These are phyloP conservation scores for Aspergillus fumigatus DNA, from an alignment of 2,329 filamentous ascomycete genomes.

Conservation along the genomic window DNA sequence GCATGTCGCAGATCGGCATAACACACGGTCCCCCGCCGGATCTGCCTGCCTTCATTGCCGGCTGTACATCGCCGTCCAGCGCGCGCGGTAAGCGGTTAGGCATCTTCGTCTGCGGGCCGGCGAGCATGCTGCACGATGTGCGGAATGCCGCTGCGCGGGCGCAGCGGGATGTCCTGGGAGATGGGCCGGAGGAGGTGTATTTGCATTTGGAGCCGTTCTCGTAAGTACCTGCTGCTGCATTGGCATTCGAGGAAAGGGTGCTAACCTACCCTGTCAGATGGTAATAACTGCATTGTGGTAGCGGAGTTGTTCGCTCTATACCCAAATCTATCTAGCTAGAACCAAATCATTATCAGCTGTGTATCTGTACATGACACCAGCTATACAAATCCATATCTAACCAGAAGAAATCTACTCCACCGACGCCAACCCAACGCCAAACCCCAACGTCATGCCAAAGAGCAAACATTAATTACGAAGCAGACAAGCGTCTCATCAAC, in stretches of 20 bases:
- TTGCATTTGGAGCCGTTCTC: constrained; percentile 48
- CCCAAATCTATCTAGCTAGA: not conserved
- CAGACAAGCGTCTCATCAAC: constrained; percentile 61
- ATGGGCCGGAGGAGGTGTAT: constrained; percentile 35
- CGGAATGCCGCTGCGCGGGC: constrained; percentile 44
- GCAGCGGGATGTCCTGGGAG: constrained; percentile 36
- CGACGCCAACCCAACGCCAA: not conserved
- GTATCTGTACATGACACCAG: not conserved
- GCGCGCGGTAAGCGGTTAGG: constrained; percentile 8
- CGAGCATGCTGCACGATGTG: constrained; percentile 46
- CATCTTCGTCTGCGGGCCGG: constrained; percentile 43
- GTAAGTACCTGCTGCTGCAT: constrained; percentile 27
- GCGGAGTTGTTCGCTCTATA: too few species aligned
- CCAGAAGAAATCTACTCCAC: too few species aligned
- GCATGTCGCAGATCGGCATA: not conserved
- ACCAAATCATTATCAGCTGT: not conserved
- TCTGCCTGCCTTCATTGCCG: constrained; percentile 21
- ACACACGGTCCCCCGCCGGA: constrained; percentile 25
- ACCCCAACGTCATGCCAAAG: not conserved
- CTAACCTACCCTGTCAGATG: too few species aligned
- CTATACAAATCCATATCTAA: too few species aligned
- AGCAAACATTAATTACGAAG: constrained; percentile 4
- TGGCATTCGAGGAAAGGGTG: too few species aligned
- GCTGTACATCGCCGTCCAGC: constrained; percentile 5
- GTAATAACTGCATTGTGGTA: too few species aligned